These are phyloP conservation scores for Penicillium concentricum DNA, from an alignment of 2,329 filamentous ascomycete genomes.

Conservation along the genomic window DNA sequence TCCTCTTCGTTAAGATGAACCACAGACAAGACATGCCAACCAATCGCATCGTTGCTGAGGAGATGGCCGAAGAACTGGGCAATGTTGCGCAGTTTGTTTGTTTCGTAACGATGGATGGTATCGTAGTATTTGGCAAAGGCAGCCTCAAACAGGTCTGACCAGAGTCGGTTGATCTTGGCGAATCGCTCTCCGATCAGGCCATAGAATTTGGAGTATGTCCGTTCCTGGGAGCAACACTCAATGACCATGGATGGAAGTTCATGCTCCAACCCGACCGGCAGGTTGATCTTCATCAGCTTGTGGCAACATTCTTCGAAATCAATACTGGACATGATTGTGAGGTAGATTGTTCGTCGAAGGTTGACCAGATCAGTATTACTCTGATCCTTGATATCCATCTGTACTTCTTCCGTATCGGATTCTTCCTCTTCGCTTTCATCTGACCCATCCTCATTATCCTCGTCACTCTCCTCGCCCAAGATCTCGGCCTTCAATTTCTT, in stretches of 20 bases:
- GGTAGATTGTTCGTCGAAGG: conserved; percentile 87
- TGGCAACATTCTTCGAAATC: conserved; percentile 96
- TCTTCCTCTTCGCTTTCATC: conserved; percentile 64
- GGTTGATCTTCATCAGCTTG: conserved; percentile 91
- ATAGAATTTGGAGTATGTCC: conserved; percentile 97
- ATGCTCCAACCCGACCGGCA: conserved; percentile 80
- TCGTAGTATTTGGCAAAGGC: conserved; percentile 92
- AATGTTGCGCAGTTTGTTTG: conserved; percentile 90
- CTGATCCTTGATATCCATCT: conserved; percentile 95
- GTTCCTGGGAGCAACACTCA: conserved; percentile 94
- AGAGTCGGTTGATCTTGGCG: conserved; percentile 91
- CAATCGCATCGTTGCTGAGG: conserved; percentile 81
- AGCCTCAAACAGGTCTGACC: conserved; percentile 89
- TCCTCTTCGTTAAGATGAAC: conserved; percentile 95
- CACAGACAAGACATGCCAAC: conserved; percentile 83
- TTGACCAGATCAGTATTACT: conserved; percentile 95
- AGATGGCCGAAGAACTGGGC: conserved; percentile 93
- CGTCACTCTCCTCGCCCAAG: conserved; percentile 85
- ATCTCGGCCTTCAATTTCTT: conserved; percentile 90
- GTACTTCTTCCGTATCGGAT: conserved; percentile 74
- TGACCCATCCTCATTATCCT: conserved; percentile 66
- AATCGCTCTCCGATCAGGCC: conserved; percentile 92
- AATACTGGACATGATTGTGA: conserved; percentile 95
- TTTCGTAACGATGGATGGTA: conserved; percentile 95
- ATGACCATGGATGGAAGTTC: conserved; percentile 96